Base-by-base conservation (phyloP, 140 eudicot species). In the Stevia rebaudiana region DNA sequence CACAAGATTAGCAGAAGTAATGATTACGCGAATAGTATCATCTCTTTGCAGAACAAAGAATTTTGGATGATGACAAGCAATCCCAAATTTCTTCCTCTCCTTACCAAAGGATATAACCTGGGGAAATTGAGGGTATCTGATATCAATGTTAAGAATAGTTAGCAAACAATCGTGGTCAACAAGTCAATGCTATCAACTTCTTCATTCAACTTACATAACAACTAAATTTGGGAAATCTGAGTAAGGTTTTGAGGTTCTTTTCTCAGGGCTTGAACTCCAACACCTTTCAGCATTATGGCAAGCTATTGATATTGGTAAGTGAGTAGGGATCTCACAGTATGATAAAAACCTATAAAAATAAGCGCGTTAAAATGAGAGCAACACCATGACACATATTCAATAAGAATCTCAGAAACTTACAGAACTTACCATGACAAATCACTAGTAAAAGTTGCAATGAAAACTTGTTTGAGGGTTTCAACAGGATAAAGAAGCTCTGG, bases 1-100 rank as follows among this genome's bases (percentile, higher is more conserved):
- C 36, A 81, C 94, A 72, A 90, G 78, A 78, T 90, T 90, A 9
- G 97, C 97, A 53, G 94, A 90, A 46, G 97, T 83, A 47, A 90
- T 74, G 57, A 86, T 82, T 67, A 86, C 88, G 19, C 95, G 97
- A 4, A 90, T 61, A 40, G 73, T 78, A 72, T 90, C 86, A 68
- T 84, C 84, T 80, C 97, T 80, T 76, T 86, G 94, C 73, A 90
- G 66, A 54, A 90, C 84, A 76, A 90, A 67, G 61, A 90, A 67
- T 54, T 86, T 90, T 16, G 97, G 97, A 76, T 90, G 97, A 76
- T 90, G 95, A 59, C 97, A 90, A 59, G 79, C 97, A 61, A 90
- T 81, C 71, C 97, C 97, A 37, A 63, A 73, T 70, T 73, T 90
- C 82, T 80, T 90, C 46, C 65, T 75, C 61, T 90, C 97, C 63